Evolutionary conservation across 495 filamentous ascomycete species (phyloP).

Genomic region (Penicillium ochrochloron): DNA sequence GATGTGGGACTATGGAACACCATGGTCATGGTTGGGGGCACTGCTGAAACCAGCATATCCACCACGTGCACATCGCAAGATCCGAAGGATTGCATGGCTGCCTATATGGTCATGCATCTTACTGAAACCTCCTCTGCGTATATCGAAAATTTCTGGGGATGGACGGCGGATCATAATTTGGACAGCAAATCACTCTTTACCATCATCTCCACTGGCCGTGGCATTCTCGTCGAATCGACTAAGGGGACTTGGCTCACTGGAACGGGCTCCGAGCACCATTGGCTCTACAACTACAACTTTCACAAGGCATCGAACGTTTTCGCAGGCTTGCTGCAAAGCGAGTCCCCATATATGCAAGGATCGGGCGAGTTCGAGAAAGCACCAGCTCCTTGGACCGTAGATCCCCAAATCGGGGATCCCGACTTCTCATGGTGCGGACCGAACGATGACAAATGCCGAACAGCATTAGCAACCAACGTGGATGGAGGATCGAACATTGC

Average conservation of each 20-base stretch:
- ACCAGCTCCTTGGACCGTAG: conserved; percentile 49
- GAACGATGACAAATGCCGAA: conserved; percentile 45
- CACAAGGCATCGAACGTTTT: conserved; percentile 53
- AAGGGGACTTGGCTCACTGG: conserved; percentile 49
- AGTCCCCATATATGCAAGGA: conserved; percentile 55
- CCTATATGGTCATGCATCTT: conserved; percentile 58
- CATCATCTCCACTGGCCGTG: conserved; percentile 55
- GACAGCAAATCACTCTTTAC: conserved; percentile 40
- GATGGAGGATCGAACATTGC: conserved; percentile 52
- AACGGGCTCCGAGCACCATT: conserved; percentile 53
- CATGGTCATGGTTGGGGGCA: conserved; percentile 58
- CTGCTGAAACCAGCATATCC: conserved; percentile 44
- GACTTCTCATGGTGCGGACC: conserved; percentile 43
- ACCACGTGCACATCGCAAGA: conserved; percentile 45
- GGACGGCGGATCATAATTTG: conserved; percentile 63
- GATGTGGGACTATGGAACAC: conserved; percentile 64
- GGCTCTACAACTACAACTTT: conserved; percentile 57
- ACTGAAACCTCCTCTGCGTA: conserved; percentile 55
- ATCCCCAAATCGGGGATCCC: conserved; percentile 47
- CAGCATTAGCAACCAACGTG: conserved; percentile 42
- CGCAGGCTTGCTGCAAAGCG: conserved; percentile 48
- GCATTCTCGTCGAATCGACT: conserved; percentile 53
- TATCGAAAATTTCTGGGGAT: conserved; percentile 65
- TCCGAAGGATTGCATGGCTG: conserved; percentile 47
- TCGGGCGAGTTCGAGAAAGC: conserved; percentile 36